A percentile compares a stretch with the other conserved stretches of the same genome.
These are phyloP conservation scores for Saccharomycopsis fibuligera DNA, from an alignment of 805 yeast species.

Conservation along the genomic window DNA sequence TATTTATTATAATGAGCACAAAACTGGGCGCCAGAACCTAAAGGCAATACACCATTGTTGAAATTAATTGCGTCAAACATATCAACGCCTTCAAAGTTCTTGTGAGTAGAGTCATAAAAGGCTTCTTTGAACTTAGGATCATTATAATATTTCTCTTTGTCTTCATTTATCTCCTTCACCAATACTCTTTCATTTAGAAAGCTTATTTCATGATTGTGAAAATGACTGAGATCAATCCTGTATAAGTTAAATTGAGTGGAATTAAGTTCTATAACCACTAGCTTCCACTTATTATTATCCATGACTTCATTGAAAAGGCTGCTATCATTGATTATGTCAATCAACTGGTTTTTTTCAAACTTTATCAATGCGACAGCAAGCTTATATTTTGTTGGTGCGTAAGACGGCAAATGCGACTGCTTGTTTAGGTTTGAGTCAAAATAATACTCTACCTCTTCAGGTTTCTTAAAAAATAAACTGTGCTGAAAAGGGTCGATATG, in stretches of 20 bases:
- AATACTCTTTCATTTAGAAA: neutral
- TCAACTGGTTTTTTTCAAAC: conserved; percentile 18
- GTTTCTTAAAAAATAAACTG: conserved; percentile 13
- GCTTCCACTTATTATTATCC: conserved; percentile 14
- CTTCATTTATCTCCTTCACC: conserved; percentile 8
- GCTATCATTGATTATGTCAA: conserved; percentile 13
- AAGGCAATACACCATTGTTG: conserved; percentile 19
- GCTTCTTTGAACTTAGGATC: neutral
- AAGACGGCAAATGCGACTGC: conserved; percentile 13
- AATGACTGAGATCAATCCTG: conserved; percentile 8
- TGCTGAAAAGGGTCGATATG: conserved; percentile 8
- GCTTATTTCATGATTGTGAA: conserved; percentile 3
- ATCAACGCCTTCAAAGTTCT: conserved; percentile 12
- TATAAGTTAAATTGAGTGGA: conserved; percentile 18
- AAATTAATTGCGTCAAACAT: conserved; percentile 18
- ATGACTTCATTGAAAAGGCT: neutral
- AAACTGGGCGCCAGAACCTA: conserved; percentile 13
- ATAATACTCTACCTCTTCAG: conserved; percentile 14
- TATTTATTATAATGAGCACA: conserved; percentile 16
- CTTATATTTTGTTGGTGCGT: conserved; percentile 16
- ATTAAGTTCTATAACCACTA: conserved; percentile 18
- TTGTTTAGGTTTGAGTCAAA: conserved; percentile 11
- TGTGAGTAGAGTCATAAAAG: conserved; percentile 11
- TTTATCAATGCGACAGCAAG: conserved; percentile 14
- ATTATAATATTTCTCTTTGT: conserved; percentile 6